A percentile compares a stretch with the other conserved stretches of the same genome.
Evolutionary conservation across 345 rosid genomes (phyloP).

Genomic region (Sonneratia alba): DNA sequence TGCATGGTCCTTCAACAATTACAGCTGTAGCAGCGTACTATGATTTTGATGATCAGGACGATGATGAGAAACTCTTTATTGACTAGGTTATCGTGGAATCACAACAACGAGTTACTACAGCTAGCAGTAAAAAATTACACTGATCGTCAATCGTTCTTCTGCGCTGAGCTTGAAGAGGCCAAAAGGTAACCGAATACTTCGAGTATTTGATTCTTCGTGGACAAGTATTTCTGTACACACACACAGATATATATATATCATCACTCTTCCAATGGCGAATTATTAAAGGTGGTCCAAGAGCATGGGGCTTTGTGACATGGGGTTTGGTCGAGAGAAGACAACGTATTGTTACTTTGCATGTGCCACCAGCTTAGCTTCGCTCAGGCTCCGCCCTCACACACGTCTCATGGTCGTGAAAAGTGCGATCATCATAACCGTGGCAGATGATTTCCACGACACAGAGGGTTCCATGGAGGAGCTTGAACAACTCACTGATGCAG

Average conservation of each 20-base stretch:
- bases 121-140: conserved; percentile 35
- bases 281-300: conserved; percentile 39
- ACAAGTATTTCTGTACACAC: background rate
- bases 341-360: conserved; percentile 49
- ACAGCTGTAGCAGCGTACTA: too few species aligned
- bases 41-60: background rate
- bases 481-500: conserved; percentile 32
- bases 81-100: conserved; percentile 29
- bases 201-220: background rate
- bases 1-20: too few species aligned
- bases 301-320: conserved; percentile 41
- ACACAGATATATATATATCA: too few species aligned
- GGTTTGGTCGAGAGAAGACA: conserved; percentile 61
- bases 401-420: conserved; percentile 33
- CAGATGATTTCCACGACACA: conserved; percentile 58
- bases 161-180: conserved; percentile 32
- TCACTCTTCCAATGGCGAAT: background rate
- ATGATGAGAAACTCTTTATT: background rate
- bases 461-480: conserved; percentile 44
- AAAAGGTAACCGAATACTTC: conserved; percentile 22
- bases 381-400: conserved; percentile 27
- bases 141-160: conserved; percentile 35
- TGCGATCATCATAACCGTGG: conserved; percentile 40
- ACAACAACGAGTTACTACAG: conserved; percentile 20
- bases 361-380: conserved; percentile 16